These are phyloP conservation scores for Triticum dicoccoides DNA, from an alignment of 176 grass and related monocot genomes.

Conservation along the genomic window DNA sequence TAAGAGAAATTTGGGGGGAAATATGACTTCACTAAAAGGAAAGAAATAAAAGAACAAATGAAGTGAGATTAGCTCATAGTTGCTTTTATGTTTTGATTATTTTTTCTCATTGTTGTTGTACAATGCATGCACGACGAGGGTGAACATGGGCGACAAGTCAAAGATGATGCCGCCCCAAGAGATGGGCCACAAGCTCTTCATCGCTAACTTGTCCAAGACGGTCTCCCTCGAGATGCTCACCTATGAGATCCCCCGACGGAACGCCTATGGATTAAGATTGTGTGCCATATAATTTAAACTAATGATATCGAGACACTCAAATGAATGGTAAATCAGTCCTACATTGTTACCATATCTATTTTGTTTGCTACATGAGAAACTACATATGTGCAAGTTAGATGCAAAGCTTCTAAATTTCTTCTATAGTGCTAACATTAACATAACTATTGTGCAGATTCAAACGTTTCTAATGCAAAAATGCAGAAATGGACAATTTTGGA, in stretches of 20 bases:
- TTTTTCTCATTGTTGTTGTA: conserved; percentile 39
- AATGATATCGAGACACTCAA: conserved; percentile 54
- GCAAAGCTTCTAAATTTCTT: background rate
- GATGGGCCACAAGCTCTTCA: conserved; percentile 68
- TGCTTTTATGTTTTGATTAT: background rate
- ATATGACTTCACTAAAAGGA: background rate
- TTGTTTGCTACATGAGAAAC: background rate
- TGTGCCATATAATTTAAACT: no score
- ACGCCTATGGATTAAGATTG: no score
- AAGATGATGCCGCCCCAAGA: conserved; percentile 53
- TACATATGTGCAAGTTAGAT: no score
- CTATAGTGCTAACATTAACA: background rate
- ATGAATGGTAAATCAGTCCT: conserved; percentile 29
- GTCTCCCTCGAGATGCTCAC: conserved; percentile 59
- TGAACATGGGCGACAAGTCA: conserved; percentile 72
- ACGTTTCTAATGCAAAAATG: background rate
- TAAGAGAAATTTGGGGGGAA: no score
- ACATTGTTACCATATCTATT: background rate
- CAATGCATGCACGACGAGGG: conserved; percentile 57
- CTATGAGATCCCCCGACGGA: background rate
- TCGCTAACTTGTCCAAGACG: conserved; percentile 72
- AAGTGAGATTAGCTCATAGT: background rate
- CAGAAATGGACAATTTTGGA: background rate
- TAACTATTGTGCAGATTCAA: background rate
- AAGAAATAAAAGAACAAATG: background rate